phyloP scores from a whole-genome alignment of 148 eudicot genomes.

The Persicaria tinctoria region DNA sequence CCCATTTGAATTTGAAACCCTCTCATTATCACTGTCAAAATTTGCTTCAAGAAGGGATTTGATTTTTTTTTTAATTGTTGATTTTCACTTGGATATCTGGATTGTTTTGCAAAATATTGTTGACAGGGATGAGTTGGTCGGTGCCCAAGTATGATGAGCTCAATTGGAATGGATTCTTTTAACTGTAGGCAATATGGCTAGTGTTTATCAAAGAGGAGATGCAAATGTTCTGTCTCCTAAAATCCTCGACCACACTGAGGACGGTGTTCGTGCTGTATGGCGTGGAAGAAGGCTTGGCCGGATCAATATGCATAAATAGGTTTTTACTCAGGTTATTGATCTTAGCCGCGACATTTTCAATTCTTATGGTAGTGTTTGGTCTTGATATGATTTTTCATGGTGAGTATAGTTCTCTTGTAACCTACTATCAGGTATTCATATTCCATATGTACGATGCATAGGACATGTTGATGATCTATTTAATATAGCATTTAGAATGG shows the following conservation, averaged over 20 bases:
- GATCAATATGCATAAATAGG: conserved; percentile 31
- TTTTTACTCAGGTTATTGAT: conserved; percentile 48
- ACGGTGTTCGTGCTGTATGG: conserved; percentile 32
- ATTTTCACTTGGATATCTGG: neutral
- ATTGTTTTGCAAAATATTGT: neutral
- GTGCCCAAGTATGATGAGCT: conserved; percentile 17
- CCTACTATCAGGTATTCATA: neutral
- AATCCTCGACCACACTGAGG: conserved; percentile 34
- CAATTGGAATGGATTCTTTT: conserved; percentile 32
- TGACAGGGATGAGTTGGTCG: conserved; percentile 44
- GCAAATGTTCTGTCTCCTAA: conserved; percentile 25
- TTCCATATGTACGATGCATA: neutral
- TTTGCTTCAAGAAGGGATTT: neutral
- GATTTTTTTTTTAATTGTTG: neutral
- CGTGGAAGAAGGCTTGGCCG: conserved; percentile 52
- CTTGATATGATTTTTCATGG: conserved; percentile 55
- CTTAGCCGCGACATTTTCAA: conserved; percentile 41
- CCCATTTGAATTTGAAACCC: neutral
- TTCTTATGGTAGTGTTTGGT: conserved; percentile 47
- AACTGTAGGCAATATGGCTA: conserved; percentile 25
- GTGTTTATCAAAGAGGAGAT: conserved; percentile 44
- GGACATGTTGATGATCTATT: neutral
- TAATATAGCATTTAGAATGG: neutral
- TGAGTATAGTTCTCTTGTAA: conserved; percentile 21
- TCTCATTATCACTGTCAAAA: neutral